Evolutionary conservation across 129 eudicot genomes (phyloP), one percentile per base, ranked within the genome.

Genomic region (Escallonia rubra): DNA sequence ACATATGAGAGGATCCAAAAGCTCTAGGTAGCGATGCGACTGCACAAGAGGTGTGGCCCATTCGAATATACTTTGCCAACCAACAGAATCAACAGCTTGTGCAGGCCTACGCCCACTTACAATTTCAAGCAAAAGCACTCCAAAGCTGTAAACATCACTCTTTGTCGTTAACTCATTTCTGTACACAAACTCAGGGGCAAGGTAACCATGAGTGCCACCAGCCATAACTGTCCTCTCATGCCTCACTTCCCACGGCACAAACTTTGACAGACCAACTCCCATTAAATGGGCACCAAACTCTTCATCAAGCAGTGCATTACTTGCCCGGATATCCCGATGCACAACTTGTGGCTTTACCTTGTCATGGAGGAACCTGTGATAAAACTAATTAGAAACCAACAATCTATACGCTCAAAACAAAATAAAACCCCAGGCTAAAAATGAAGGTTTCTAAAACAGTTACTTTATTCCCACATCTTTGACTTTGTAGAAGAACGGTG

Each of bases 1-100:
- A 23, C 34, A 23, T 57, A 91, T 79, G 39, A 75, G 83, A 3
- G 95, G 95, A 69, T 91, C 98, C 61, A 91, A 72, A 53, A 91
- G 90, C 80, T 88, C 98, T 3, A 76, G 63, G 65, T 86, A 91
- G 5, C 84, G 89, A 65, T 91, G 89, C 5, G 95, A 63, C 46
- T 91, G 94, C 42, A 91, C 98, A 43, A 91, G 84, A 2, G 96
- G 98, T 6, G 98, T 88, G 67, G 98, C 96, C 98, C 98, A 91
- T 76, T 91, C 96, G 13, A 91, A 91, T 67, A 91, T 88, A 51
- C 96, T 88, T 53, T 91, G 96, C 89, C 88, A 86, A 4, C 95
- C 96, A 66, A 88, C 90, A 1, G 96, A 83, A 66, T 91, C 96
- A 63, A 83, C 95, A 4, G 95, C 95, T 70, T 86, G 96, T 69